Percentiles rank a stretch among this genome's conserved stretches.
Conservation (phyloP, 148 eudicot genomes). For the Nyssa sinensis region DNA sequence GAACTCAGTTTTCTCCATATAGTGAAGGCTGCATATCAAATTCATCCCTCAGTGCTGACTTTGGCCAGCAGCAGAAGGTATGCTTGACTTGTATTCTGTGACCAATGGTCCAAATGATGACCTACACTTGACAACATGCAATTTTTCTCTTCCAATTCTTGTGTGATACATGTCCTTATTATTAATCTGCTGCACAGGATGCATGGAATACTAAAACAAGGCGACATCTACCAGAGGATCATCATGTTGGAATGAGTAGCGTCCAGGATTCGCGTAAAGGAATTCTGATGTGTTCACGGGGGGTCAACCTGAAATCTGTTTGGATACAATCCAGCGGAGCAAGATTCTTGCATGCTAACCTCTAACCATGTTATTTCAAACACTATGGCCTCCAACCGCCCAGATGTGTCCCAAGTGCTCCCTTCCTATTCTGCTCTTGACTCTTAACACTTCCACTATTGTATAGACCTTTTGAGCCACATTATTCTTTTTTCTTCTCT, state of each 20-base stretch:
- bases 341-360: constrained; percentile 12
- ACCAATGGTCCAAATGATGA: neutral
- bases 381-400: constrained; percentile 7
- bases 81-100: neutral
- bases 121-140: neutral
- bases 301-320: constrained; percentile 17
- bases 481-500: neutral
- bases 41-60: constrained; percentile 17
- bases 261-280: constrained; percentile 15
- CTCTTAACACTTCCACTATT: constrained; percentile 18
- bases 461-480: constrained; percentile 12
- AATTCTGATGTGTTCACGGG: constrained; percentile 17
- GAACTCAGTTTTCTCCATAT: constrained; percentile 27
- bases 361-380: constrained; percentile 16
- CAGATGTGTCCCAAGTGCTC: constrained; percentile 12
- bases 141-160: neutral
- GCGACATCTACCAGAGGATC: constrained; percentile 14
- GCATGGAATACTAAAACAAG: constrained; percentile 19
- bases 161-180: neutral
- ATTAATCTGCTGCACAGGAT: constrained; percentile 15
- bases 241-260: constrained; percentile 21
- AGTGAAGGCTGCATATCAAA: constrained; percentile 19
- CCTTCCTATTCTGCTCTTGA: constrained; percentile 13
- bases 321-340: constrained; percentile 17
- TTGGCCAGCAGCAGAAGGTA: constrained; percentile 34